Base-by-base conservation (phyloP, 2,329 filamentous ascomycete genomes). In the Tolypocladium guangdongense region DNA sequence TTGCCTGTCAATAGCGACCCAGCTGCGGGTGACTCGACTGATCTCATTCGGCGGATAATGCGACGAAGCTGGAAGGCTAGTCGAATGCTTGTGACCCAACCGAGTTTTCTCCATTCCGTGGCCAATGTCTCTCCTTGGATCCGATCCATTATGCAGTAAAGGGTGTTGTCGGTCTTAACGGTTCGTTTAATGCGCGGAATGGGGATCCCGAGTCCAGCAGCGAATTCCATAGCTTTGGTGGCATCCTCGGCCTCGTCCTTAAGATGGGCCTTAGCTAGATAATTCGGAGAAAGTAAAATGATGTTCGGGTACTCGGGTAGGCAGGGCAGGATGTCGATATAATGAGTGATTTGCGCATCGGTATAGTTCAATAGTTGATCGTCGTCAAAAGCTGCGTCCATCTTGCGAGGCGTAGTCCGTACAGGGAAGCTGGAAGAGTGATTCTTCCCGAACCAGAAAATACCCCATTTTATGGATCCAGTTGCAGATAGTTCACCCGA, bases 251-350 rank as follows among this genome's bases (percentile, higher is more conserved):
- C 39, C 39, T 52, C 49, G 27, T 53, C 38, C 39, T 50, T 56
- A 57, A n/a, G n/a, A n/a, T n/a, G n/a, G 47, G 45, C 50, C 50
- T 57, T 57, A 41, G 56, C 52, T 12, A 57, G 27, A 54, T 57
- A 57, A n/a, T n/a, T n/a, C n/a, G n/a, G n/a, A n/a, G n/a, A n/a
- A n/a, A n/a, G n/a, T n/a, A n/a, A n/a, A n/a, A n/a, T n/a, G n/a
- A n/a, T n/a, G n/a, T n/a, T n/a, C n/a, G n/a, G n/a, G n/a, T n/a
- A n/a, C n/a, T n/a, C n/a, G n/a, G n/a, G n/a, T n/a, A n/a, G n/a
- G n/a, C n/a, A n/a, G n/a, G n/a, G n/a, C n/a, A n/a, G n/a, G n/a
- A n/a, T n/a, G n/a, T n/a, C n/a, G n/a, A n/a, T n/a, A n/a, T n/a
- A n/a, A n/a, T n/a, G n/a, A n/a, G n/a, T n/a, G n/a, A n/a, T n/a